phyloP scores from a whole-genome alignment of 495 filamentous ascomycete genomes.

The Penicillium salamii region DNA sequence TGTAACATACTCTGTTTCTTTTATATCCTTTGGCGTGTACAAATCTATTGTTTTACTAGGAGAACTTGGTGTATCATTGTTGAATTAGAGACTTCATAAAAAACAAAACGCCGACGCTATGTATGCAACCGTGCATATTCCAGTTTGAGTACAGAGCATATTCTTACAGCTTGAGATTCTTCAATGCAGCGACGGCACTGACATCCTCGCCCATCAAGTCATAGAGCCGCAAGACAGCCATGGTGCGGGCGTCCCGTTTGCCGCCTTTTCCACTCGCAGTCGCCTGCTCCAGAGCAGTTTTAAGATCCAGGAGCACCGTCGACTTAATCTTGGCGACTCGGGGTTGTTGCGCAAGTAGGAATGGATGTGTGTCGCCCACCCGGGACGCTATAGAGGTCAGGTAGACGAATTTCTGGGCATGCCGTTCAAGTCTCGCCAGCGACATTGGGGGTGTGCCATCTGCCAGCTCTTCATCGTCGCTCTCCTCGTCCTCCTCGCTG shows the following conservation, averaged over 20 bases:
- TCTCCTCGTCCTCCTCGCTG: slow-evolving; percentile 53
- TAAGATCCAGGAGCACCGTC: slow-evolving; percentile 80
- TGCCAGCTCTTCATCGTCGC: slow-evolving; percentile 49
- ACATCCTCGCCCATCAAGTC: slow-evolving; percentile 68
- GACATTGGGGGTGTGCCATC: slow-evolving; percentile 43
- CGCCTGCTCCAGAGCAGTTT: slow-evolving; percentile 72
- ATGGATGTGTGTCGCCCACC: slow-evolving; percentile 63
- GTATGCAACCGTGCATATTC: slow-evolving; percentile 22
- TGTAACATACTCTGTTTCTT: slow-evolving; percentile 42
- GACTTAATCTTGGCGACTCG: slow-evolving; percentile 62
- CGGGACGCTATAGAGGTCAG: slow-evolving; percentile 48
- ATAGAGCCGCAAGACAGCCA: slow-evolving; percentile 75
- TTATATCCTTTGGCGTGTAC: slow-evolving; percentile 36
- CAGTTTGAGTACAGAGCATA: background rate
- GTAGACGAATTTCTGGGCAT: slow-evolving; percentile 56
- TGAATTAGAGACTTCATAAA: slow-evolving; percentile 23
- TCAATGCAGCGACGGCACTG: slow-evolving; percentile 63
- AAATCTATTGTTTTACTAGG: slow-evolving; percentile 46
- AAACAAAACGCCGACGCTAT: slow-evolving; percentile 44
- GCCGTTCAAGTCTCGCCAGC: slow-evolving; percentile 51
- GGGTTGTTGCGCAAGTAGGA: slow-evolving; percentile 55
- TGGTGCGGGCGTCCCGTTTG: slow-evolving; percentile 53
- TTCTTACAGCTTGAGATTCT: slow-evolving; percentile 56
- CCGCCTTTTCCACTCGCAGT: slow-evolving; percentile 49
- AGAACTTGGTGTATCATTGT: slow-evolving; percentile 46